phyloP scores from a whole-genome alignment of 2,329 filamentous ascomycete species.

The Mycocentrospora acerina region DNA sequence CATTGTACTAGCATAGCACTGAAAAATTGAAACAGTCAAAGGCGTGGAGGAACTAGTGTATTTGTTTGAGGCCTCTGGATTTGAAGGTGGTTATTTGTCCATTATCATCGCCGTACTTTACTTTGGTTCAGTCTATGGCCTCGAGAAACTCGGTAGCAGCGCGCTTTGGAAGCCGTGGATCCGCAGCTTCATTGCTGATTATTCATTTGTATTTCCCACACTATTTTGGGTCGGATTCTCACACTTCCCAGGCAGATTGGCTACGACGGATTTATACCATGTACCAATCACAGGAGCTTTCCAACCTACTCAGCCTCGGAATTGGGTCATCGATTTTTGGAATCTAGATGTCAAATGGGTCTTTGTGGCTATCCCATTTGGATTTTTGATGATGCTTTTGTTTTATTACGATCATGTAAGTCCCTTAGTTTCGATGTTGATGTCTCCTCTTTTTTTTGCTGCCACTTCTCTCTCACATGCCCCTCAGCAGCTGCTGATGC shows the following conservation, averaged over 20 bases:
- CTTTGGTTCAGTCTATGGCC: slow-evolving; percentile 52
- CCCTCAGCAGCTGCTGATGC: not conserved
- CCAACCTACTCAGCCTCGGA: slow-evolving; percentile 48
- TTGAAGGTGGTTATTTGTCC: slow-evolving; percentile 51
- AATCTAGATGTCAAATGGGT: slow-evolving; percentile 54
- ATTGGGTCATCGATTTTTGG: slow-evolving; percentile 58
- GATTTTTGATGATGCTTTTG: slow-evolving; percentile 55
- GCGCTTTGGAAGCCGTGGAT: slow-evolving; percentile 48
- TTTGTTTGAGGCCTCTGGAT: slow-evolving; percentile 48
- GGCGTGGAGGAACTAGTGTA: slow-evolving; percentile 59
- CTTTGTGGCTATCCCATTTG: slow-evolving; percentile 56
- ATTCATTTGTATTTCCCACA: slow-evolving; percentile 51
- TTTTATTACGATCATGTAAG: slow-evolving; percentile 60
- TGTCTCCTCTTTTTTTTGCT: not conserved
- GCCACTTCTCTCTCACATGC: too few species aligned
- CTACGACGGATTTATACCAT: slow-evolving; percentile 43
- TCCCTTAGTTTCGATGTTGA: too few species aligned
- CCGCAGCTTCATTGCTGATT: slow-evolving; percentile 54
- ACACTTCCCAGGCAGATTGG: slow-evolving; percentile 53
- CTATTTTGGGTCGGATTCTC: slow-evolving; percentile 58
- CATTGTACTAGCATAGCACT: too few species aligned
- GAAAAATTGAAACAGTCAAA: slow-evolving; percentile 55
- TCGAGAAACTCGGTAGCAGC: slow-evolving; percentile 53
- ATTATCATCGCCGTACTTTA: slow-evolving; percentile 55
- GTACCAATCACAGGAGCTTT: slow-evolving; percentile 51